Base-by-base conservation (phyloP, 306 rosid genomes). In the Sechiopsis laciniata region DNA sequence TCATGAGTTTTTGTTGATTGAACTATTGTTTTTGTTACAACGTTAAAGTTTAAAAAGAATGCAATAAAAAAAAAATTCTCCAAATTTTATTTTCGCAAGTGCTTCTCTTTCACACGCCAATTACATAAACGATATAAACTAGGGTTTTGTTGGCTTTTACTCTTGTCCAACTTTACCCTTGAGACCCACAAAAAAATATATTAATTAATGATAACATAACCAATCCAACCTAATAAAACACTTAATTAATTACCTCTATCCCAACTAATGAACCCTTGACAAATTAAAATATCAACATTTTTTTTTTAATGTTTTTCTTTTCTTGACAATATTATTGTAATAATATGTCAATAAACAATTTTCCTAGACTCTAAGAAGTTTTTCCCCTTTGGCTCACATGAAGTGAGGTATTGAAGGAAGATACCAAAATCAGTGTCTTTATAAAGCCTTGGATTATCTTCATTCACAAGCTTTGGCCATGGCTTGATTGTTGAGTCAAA, bases 301-400 rank as follows among this genome's bases (percentile, higher is more conserved):
- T 26, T 26, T n/a, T n/a, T n/a, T n/a, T n/a, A n/a, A n/a, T 26
- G 29, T 26, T 26, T 26, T 26, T 26, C n/a, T 26, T 26, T 26
- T 26, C 29, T 26, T 26, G 2, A 26, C 29, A 26, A 32, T 2
- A 45, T 45, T 45, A 5, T 22, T 55, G 22, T 55, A 17, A 3
- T 7, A 16, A 55, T 8, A 46, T 16, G 8, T 37, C 10, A 55
- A 50, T 20, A 76, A 74, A 79, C 72, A 73, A 92, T 64, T 83
- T 84, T 88, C 82, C 93, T 84, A 29, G 98, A 83, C 51, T 90
- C 87, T 0, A 93, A 83, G 79, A 93, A 93, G 61, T 79, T 83
- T 82, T 93, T 90, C 71, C 83, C 7, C 79, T 86, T 82, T 40
- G 85, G 81, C 79, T 93, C 96, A 19, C 48, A 73, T 10, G 89